Evolutionary conservation across 2,329 filamentous ascomycete species (phyloP).

Genomic region (Fusarium haematococcum): DNA sequence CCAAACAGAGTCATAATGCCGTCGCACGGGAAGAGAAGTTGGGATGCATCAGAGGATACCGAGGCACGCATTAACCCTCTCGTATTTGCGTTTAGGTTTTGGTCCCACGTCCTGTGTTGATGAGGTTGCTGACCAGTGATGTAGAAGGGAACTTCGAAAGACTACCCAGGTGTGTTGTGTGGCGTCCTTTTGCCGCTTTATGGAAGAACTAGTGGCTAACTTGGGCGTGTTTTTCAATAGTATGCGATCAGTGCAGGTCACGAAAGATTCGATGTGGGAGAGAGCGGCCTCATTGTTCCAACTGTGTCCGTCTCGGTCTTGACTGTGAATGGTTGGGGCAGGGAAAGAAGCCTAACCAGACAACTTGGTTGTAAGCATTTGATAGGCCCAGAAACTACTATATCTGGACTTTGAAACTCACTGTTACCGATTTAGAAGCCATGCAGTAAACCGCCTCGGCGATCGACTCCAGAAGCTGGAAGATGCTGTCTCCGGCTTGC

Average conservation of each 20-base stretch:
- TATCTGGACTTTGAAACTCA: background rate
- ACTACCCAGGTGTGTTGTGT: constrained; percentile 10
- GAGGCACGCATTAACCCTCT: background rate
- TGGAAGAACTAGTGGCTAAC: background rate
- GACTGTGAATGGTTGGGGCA: constrained; percentile 22
- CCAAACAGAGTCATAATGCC: constrained; percentile 12
- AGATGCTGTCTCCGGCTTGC: constrained; percentile 3
- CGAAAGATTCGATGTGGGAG: constrained; percentile 19
- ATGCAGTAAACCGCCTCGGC: constrained; percentile 10
- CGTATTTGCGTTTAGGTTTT: background rate
- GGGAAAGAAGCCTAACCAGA: constrained; percentile 17
- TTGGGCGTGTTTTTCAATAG: background rate
- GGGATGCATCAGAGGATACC: constrained; percentile 16
- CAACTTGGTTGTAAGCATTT: background rate
- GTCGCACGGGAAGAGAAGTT: constrained; percentile 19
- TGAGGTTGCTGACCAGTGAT: background rate
- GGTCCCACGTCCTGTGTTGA: background rate
- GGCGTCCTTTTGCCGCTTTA: background rate
- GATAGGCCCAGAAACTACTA: background rate
- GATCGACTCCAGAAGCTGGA: constrained; percentile 16
- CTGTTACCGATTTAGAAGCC: background rate
- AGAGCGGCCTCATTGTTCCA: constrained; percentile 19
- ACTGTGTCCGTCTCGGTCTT: constrained; percentile 12
- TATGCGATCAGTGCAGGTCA: constrained; percentile 20
- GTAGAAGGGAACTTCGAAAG: constrained; percentile 7